Base-by-base conservation (phyloP, 2,329 filamentous ascomycete species). In the Cercospora janseana region DNA sequence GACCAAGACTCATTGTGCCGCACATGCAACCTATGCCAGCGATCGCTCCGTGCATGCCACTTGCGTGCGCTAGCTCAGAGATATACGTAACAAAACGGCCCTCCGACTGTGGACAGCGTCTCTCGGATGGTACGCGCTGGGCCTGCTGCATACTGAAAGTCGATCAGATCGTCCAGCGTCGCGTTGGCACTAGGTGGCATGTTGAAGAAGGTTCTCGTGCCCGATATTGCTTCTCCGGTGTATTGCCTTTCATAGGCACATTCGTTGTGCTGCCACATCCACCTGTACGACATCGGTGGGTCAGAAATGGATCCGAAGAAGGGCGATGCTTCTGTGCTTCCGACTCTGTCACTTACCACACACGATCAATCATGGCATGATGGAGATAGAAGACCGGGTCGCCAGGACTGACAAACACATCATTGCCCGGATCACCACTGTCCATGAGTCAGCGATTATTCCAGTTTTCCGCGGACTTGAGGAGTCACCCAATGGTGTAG, bases 321-420 rank as follows among this genome's bases (percentile, higher is more conserved):
- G n/a, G n/a, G n/a, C n/a, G 31, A 27, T 27, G 6, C 6, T 27
- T 27, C 26, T 12, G 26, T 27, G 26, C 26, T 6, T 27, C 26
- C n/a, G n/a, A n/a, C n/a, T n/a, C n/a, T n/a, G n/a, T n/a, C n/a
- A n/a, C n/a, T n/a, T n/a, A 63, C 59, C 56, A 63, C 12, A 63
- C 26, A 10, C 55, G 38, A 40, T 64, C 61, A 13, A 63, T 45
- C 52, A 59, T 54, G 3, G 58, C 54, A 44, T 64, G 61, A 46
- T 64, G 61, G n/a, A 63, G 50, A 52, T 59, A 64, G 47, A 62
- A 63, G 5, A 64, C 26, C 3, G 61, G 59, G 46, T 63, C 59
- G 38, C 60, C 52, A 21, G 62, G 59, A n/a, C n/a, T n/a, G n/a
- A n/a, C n/a, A n/a, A n/a, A 15, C 58, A 57, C 6, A 58, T 60